phyloP scores from a whole-genome alignment of 2,329 filamentous ascomycete species.

The Fusarium fracticaudum region DNA sequence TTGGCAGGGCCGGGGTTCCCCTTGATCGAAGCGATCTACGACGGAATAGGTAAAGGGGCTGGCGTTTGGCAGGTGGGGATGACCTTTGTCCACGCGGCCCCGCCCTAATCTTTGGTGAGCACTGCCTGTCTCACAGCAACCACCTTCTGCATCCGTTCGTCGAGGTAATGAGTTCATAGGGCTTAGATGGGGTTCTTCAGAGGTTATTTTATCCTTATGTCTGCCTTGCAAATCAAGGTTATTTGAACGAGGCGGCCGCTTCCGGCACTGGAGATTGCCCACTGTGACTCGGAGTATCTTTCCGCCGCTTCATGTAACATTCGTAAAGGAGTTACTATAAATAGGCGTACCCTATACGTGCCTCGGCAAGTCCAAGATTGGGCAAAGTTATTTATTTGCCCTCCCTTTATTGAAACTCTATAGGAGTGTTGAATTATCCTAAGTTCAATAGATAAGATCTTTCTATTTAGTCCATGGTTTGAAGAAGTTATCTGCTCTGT shows the following conservation, averaged over 20 bases:
- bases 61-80: neutral
- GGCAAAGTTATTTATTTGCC: neutral
- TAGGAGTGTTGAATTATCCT: rapidly evolving
- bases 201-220: neutral
- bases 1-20: neutral
- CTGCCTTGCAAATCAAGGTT: neutral
- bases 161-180: neutral
- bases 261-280: neutral
- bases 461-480: too few species aligned
- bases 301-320: neutral
- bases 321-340: neutral
- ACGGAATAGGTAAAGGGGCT: neutral
- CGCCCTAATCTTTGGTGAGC: neutral
- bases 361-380: neutral
- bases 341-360: neutral
- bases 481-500: too few species aligned
- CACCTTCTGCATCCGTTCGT: neutral
- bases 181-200: neutral
- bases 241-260: neutral
- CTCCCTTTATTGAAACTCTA: neutral
- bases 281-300: neutral
- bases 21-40: neutral
- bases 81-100: neutral
- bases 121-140: neutral
- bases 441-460: neutral